Base-by-base conservation (phyloP, 1,284 basidiomycete species). In the Takashimella tepidaria region DNA sequence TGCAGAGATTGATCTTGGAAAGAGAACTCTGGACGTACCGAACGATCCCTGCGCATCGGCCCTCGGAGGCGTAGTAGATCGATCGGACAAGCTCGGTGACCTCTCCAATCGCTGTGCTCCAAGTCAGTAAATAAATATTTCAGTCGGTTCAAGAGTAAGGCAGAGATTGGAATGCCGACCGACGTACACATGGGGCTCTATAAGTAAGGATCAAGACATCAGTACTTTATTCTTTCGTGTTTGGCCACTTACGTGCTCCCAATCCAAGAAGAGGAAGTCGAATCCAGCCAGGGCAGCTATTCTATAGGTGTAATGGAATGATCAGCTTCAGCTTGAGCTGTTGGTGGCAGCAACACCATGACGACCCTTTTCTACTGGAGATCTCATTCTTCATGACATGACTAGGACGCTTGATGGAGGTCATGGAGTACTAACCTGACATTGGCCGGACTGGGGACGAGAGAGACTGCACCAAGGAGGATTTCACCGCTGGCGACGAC, bases 161-260 rank as follows among this genome's bases (percentile, higher is more conserved):
- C n/a, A n/a, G n/a, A n/a, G n/a, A n/a, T n/a, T n/a, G n/a, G n/a
- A n/a, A n/a, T n/a, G n/a, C n/a, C n/a, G n/a, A n/a, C n/a, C n/a
- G n/a, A n/a, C n/a, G n/a, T n/a, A n/a, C n/a, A n/a, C n/a, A n/a
- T n/a, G n/a, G n/a, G n/a, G n/a, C n/a, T n/a, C n/a, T 1, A 13
- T 11, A 25, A 25, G 27, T 26, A 20, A 22, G 4, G 26, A 10
- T 6, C n/a, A 22, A 13, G 40, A 31, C 19, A 19, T 49, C 41
- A 26, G 19, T n/a, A n/a, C 49, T 47, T 11, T 41, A 51, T 26
- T 21, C 27, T 5, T 31, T 10, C 8, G 16, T 24, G 27, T 37
- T 20, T 11, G 10, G 37, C 3, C 19, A 57, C 61, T 56, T 27
- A 59, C 61, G 47, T 66, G 64, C 49, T 66, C 64, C 55, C 62